Base-by-base conservation (phyloP, 2,329 filamentous ascomycete species). In the Diaporthe sp. region DNA sequence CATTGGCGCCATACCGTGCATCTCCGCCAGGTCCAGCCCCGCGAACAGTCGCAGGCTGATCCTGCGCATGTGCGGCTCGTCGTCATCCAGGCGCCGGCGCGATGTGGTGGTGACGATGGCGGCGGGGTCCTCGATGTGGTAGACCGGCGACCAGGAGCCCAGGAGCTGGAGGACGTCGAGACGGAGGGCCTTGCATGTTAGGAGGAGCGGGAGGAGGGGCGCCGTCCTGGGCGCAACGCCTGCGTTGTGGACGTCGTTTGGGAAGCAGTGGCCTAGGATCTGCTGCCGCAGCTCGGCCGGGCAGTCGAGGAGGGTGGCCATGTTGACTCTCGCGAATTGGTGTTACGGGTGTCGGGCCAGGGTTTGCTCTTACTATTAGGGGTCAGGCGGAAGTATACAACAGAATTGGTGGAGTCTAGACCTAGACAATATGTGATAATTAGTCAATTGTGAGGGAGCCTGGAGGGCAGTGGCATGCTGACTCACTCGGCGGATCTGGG, bases 1-100 rank as follows among this genome's bases (percentile, higher is more conserved):
- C 17, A 34, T 13, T 9, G 61, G 39, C 7, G 25, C 19, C 5
- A 2, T 1, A 25, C 4, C 3, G 22, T 9, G 62, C 28, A 49
- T 34, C 1, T 1, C 5, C 5, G 17, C 13, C 13, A 70, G 39
- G 10, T 74, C 28, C 7, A 34, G 53, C 12, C 34, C 39, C 51
- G 61, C 60, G 22, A 74, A 74, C 19, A 74, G 8, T 4, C 72
- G 72, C 22, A 74, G 72, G 37, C 49, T 58, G 61, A 68, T 37
- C 19, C 13, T 58, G 60, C 39, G 49, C 19, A 46, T 58, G n/a
- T 58, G 28, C 19, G 1, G 8, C 19, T 31, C 28, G 12, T 51
- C 28, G 19, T 62, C 4, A 9, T 37, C 34, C 0, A 60, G 28
- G 28, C 19, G 17, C 31, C 55, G 31, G 31, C 31, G 57, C 31